Conservation (phyloP, 2,329 filamentous ascomycete species). For the Diaporthe vaccinii region DNA sequence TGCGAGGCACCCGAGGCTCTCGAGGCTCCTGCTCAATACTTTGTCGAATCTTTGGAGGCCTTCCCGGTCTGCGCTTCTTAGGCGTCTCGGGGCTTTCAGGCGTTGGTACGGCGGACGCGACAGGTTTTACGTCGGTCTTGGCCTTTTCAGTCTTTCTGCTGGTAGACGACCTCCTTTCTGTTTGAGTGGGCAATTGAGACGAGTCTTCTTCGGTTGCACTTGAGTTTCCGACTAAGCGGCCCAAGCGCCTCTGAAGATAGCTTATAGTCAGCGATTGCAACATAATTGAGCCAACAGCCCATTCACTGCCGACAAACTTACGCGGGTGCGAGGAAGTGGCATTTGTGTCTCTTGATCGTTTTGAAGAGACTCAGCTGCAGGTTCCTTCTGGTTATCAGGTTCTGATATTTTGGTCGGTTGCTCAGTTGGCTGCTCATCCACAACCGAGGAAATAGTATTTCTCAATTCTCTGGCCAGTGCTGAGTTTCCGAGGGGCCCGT, state of each 20-base stretch:
- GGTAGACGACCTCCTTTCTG: constrained; percentile 22
- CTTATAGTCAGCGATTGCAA: constrained; percentile 23
- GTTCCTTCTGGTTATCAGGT: background rate
- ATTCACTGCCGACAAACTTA: constrained; percentile 14
- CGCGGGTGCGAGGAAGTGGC: constrained; percentile 28
- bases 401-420: background rate
- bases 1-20: constrained; percentile 33
- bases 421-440: constrained; percentile 18
- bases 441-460: constrained; percentile 34
- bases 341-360: constrained; percentile 5
- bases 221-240: constrained; percentile 34
- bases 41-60: constrained; percentile 37
- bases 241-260: constrained; percentile 35
- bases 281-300: background rate
- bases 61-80: constrained; percentile 38
- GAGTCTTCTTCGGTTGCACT: constrained; percentile 32
- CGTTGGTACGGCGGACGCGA: background rate
- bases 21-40: constrained; percentile 39
- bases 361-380: constrained; percentile 3
- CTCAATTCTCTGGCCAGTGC: constrained; percentile 28
- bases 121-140: constrained; percentile 28
- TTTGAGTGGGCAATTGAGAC: constrained; percentile 21
- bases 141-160: constrained; percentile 33
- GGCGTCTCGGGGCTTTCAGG: constrained; percentile 32
- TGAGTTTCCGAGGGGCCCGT: constrained; percentile 27